phyloP scores from a whole-genome alignment of 345 rosid genomes.

The Cochlearia excelsa region DNA sequence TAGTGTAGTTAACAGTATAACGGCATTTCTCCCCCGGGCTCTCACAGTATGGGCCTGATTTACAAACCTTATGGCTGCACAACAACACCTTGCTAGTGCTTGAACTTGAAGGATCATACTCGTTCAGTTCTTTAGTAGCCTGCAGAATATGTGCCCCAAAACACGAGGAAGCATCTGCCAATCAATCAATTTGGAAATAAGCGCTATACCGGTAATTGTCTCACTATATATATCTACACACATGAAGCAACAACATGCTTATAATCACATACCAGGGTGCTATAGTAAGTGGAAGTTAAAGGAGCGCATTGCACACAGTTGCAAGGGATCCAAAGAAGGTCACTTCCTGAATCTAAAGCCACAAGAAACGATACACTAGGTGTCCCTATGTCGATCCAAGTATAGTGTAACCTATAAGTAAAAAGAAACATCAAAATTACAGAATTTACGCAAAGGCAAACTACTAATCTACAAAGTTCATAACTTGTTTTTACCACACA shows the following conservation, averaged over 20 bases:
- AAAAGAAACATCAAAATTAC: background rate
- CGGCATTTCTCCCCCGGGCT: conserved; percentile 66
- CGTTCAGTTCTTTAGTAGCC: conserved; percentile 78
- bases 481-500: background rate
- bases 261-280: conserved; percentile 51
- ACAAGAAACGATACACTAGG: conserved; percentile 78
- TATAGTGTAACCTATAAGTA: conserved; percentile 63
- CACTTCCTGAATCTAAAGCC: conserved; percentile 81
- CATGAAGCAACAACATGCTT: conserved; percentile 12
- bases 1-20: conserved; percentile 47
- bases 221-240: conserved; percentile 12
- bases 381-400: conserved; percentile 81
- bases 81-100: conserved; percentile 64
- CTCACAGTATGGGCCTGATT: conserved; percentile 48
- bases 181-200: conserved; percentile 88
- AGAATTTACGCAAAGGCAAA: background rate
- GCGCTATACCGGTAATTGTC: conserved; percentile 64
- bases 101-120: conserved; percentile 67
- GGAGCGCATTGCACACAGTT: conserved; percentile 81
- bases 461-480: conserved; percentile 3
- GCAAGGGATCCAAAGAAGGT: conserved; percentile 88
- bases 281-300: conserved; percentile 57
- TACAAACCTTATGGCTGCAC: conserved; percentile 77
- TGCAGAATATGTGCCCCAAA: conserved; percentile 95
- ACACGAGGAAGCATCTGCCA: conserved; percentile 96